Base-by-base conservation (phyloP, 139 green algal genomes). In the Haematococcus lacustris region DNA sequence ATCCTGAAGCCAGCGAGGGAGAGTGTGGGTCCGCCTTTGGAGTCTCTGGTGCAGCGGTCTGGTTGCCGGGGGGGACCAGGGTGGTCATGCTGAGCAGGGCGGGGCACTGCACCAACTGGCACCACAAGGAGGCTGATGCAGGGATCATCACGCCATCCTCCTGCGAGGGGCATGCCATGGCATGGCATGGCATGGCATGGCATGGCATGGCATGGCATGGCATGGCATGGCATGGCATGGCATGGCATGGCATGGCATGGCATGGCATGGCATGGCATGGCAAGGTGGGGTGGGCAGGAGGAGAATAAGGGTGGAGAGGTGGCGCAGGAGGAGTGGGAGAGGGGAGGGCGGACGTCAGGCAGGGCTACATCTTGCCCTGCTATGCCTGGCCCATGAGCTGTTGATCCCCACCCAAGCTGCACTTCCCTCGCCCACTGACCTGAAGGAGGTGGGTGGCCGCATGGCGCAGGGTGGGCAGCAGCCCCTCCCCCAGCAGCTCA, bases 401-500 rank as follows among this genome's bases (percentile, higher is more conserved):
- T 39, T 25, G 4, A 3, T 21, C 4, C 9, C 6, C 25, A 51
- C 73, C 4, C 57, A 53, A 1, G 9, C 33, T n/a, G 73, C 73
- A 3, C 61, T 66, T 5, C 34, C 50, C 35, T 26, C 38, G 0
- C 37, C 72, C 0, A 71, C 51, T 40, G 32, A 82, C 79, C 82
- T 85, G 76, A 4, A 88, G 68, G 3, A 89, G 73, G 67, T 81
- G 51, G 25, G 71, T 65, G 1, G 82, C 73, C 0, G 82, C 86
- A 53, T 88, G 78, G 25, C 70, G 73, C 74, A 91, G 77, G 38
- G 81, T 89, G 17, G 80, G 78, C 66, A 91, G 62, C 41, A 88
- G 64, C 28, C 86, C 86, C 67, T 91, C 86, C 4, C 86, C 86
- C 23, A 91, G 76, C 53, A 91, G 74, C 73, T 83, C 77, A 17